Conservation (phyloP, 805 yeast genomes). For the Pichia gijzeniarum region DNA sequence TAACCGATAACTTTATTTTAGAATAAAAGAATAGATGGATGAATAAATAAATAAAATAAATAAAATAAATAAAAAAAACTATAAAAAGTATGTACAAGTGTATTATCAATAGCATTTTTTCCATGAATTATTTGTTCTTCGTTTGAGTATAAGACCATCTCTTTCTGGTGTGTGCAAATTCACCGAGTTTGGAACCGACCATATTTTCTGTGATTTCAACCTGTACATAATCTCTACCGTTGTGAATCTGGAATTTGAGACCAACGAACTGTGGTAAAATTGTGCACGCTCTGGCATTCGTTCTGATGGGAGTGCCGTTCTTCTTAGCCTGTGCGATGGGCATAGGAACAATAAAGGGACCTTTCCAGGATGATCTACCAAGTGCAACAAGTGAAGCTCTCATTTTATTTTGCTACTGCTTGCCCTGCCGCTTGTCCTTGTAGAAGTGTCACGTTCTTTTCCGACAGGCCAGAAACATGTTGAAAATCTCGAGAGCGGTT, state of each 20-base stretch:
- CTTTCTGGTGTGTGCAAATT: slow-evolving; percentile 91
- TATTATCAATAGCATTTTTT: not conserved
- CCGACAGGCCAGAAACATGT: too few species aligned
- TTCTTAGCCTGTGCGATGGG: slow-evolving; percentile 84
- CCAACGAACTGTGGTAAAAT: slow-evolving; percentile 96
- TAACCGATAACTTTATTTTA: not conserved
- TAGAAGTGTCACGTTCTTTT: too few species aligned
- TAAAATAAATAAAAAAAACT: too few species aligned
- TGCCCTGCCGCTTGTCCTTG: too few species aligned
- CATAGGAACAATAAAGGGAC: slow-evolving; percentile 90
- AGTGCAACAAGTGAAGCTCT: slow-evolving; percentile 35
- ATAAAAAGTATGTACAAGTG: not conserved
- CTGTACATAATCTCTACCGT: slow-evolving; percentile 90
- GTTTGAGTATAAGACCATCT: slow-evolving; percentile 76
- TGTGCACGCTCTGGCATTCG: slow-evolving; percentile 94
- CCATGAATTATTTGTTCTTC: slow-evolving; percentile 42
- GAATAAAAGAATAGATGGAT: not conserved
- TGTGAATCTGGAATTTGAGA: slow-evolving; percentile 87
- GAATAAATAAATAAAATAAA: not conserved
- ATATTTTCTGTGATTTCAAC: slow-evolving; percentile 85
- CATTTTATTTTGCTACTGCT: slow-evolving; percentile 23
- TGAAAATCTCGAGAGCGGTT: too few species aligned
- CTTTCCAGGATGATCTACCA: slow-evolving; percentile 57
- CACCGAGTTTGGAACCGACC: slow-evolving; percentile 96
- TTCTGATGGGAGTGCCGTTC: slow-evolving; percentile 80